Percentiles rank a stretch among this genome's conserved stretches.
Conservation (phyloP, 768 basidiomycete genomes). For the Kondoa malvinella region DNA sequence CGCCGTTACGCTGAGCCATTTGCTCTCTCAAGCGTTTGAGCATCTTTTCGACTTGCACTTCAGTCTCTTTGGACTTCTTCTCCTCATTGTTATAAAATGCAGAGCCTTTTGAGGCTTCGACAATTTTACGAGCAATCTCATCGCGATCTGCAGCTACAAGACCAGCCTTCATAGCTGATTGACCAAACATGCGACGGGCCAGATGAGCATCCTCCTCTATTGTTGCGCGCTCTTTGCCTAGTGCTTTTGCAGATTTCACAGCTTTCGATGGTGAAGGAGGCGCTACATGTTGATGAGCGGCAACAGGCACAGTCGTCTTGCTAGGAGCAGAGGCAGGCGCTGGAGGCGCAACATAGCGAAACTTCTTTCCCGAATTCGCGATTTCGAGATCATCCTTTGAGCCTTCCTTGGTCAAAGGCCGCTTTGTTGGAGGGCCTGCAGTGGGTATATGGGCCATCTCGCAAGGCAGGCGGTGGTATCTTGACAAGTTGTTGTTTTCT, state of each 20-base stretch:
- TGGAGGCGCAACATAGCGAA: not conserved
- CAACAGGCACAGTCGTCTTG: not conserved
- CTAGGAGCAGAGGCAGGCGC: not conserved
- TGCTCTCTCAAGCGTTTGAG: conserved; percentile 51
- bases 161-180: not conserved
- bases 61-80: conserved; percentile 71
- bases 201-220: not conserved
- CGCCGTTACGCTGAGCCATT: conserved; percentile 47
- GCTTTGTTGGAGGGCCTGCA: not conserved
- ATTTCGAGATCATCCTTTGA: not conserved
- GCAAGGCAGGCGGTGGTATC: not conserved
- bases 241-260: not conserved
- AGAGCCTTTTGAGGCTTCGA: conserved; percentile 41
- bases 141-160: conserved; percentile 1
- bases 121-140: conserved; percentile 15
- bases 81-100: conserved; percentile 87
- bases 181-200: not conserved
- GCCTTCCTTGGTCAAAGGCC: not conserved
- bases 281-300: too few relatives aligned
- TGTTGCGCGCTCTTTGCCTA: not conserved
- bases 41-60: conserved; percentile 14
- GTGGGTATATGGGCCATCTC: not conserved
- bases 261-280: not conserved
- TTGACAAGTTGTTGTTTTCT: not conserved
- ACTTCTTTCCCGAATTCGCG: not conserved